Percentiles rank a stretch among this genome's conserved stretches.
These are phyloP conservation scores for Thelonectria rubi DNA, from an alignment of 2,329 filamentous ascomycete genomes.

Conservation along the genomic window DNA sequence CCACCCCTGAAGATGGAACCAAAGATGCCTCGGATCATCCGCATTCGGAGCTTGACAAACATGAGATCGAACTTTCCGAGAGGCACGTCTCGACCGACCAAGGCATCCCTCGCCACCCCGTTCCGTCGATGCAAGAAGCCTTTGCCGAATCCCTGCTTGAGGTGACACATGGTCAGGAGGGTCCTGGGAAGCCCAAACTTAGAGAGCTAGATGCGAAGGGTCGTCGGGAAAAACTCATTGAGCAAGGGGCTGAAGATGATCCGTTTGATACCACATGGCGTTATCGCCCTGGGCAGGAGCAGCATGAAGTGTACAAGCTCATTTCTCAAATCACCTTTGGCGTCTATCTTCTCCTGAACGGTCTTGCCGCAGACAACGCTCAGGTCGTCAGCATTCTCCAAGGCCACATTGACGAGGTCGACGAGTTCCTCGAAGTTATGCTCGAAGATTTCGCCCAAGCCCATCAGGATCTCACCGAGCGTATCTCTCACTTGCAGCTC, in stretches of 20 bases:
- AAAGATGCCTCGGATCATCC: slow-evolving; percentile 20
- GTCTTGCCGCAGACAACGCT: slow-evolving; percentile 85
- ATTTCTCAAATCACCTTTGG: slow-evolving; percentile 94
- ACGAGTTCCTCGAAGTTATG: slow-evolving; percentile 86
- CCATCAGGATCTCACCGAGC: slow-evolving; percentile 78
- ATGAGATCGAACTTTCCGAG: slow-evolving; percentile 24
- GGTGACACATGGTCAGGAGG: slow-evolving; percentile 60
- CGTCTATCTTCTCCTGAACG: slow-evolving; percentile 84
- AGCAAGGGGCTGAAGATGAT: slow-evolving; percentile 72
- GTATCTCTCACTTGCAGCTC: slow-evolving; percentile 81
- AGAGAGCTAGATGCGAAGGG: slow-evolving; percentile 65
- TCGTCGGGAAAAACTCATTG: slow-evolving; percentile 73
- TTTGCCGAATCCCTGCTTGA: slow-evolving; percentile 86
- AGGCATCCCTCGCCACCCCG: slow-evolving; percentile 66
- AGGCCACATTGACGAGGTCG: slow-evolving; percentile 91
- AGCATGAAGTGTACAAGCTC: slow-evolving; percentile 90
- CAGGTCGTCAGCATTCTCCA: slow-evolving; percentile 92
- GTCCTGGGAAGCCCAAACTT: slow-evolving; percentile 59
- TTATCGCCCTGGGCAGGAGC: slow-evolving; percentile 76
- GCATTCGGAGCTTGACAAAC: slow-evolving; percentile 28
- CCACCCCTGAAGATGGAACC: slow-evolving; percentile 34
- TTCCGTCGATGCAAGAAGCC: slow-evolving; percentile 79
- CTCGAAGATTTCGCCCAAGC: slow-evolving; percentile 86
- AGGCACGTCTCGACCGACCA: slow-evolving; percentile 33
- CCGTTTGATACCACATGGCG: slow-evolving; percentile 81